Evolutionary conservation across 1,139 yeast genomes (phyloP), one percentile per base, ranked within the genome.

Genomic region (Saccharomycopsis crataegensis): DNA sequence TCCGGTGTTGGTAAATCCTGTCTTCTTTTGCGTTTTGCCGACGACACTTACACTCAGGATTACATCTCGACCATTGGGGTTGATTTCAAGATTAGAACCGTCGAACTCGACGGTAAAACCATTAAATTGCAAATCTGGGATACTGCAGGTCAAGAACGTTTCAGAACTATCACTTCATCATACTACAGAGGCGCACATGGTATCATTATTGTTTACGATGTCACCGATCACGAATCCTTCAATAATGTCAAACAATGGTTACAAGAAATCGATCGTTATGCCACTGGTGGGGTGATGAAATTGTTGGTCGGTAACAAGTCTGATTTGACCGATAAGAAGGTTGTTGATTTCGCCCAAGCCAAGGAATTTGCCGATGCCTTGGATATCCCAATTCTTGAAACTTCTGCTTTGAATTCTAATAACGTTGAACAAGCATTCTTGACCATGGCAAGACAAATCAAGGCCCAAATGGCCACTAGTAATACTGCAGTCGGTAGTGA

Each of bases 131-230:
- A 93, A 73, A 91, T 93, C 67, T 93, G 99, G 99, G 99, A 93
- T 69, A 93, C 99, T 53, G 99, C 99, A 8, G 99, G 99, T 45
- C 99, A 93, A 74, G 99, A 93, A 71, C 79, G 99, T 64, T 93
- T 93, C 75, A 83, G 98, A 74, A 93, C 99, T 56, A 93, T 93
- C 73, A 94, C 99, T 9, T 88, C 97, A 12, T 89, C 98, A 11
- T 93, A 94, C 75, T 93, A 93, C 76, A 85, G 99, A 69, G 99
- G 99, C 53, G 97, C 99, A 31, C 98, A 91, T 66, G 99, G 99
- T 59, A 93, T 93, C 70, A 93, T 93, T 65, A 93, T 93, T 63
- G 99, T 93, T 53, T 93, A 93, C 70, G 99, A 93, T 69, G 98
- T 93, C 52, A 94, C 99, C 51, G 99, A 93, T 71, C 97, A 90